These are phyloP conservation scores for Capronia epimyces DNA, from an alignment of 2,329 filamentous ascomycete species.

Conservation along the genomic window DNA sequence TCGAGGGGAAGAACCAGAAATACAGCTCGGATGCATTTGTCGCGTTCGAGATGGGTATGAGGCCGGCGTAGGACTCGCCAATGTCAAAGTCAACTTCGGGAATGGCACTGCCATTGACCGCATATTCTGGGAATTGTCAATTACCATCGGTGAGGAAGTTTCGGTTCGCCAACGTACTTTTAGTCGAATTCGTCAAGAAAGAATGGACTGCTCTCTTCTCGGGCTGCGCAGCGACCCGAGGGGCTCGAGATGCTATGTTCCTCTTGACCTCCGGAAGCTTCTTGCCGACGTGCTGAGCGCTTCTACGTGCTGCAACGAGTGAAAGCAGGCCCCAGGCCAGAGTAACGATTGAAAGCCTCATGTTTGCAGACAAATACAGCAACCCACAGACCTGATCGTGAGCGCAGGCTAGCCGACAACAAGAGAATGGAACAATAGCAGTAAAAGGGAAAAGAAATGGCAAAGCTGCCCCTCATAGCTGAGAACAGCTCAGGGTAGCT, in stretches of 20 bases:
- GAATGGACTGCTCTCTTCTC: constrained; percentile 16
- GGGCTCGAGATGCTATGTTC: constrained; percentile 7
- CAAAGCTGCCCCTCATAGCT: not conserved
- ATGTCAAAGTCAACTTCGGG: constrained; percentile 64
- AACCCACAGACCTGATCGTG: not conserved
- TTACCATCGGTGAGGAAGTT: not conserved
- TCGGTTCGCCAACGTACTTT: constrained; percentile 5
- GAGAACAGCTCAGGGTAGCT: not conserved
- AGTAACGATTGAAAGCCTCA: constrained; percentile 23
- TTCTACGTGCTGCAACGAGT: constrained; percentile 19
- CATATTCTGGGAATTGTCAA: constrained; percentile 46
- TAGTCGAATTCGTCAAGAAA: constrained; percentile 24
- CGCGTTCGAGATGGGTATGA: constrained; percentile 50
- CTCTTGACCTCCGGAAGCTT: constrained; percentile 20
- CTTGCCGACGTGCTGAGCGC: constrained; percentile 27
- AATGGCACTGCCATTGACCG: constrained; percentile 58
- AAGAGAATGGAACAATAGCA: not conserved
- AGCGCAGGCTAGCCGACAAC: no score
- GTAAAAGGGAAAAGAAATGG: not conserved
- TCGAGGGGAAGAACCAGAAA: constrained; percentile 49
- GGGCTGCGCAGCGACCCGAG: constrained; percentile 6
- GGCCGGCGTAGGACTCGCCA: constrained; percentile 43
- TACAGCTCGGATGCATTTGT: constrained; percentile 41
- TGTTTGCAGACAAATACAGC: constrained; percentile 4
- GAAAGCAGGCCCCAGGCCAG: constrained; percentile 19